Evolutionary conservation across 2,329 filamentous ascomycete genomes (phyloP), one percentile per base, ranked within the genome.

Genomic region (Exophiala sideris): DNA sequence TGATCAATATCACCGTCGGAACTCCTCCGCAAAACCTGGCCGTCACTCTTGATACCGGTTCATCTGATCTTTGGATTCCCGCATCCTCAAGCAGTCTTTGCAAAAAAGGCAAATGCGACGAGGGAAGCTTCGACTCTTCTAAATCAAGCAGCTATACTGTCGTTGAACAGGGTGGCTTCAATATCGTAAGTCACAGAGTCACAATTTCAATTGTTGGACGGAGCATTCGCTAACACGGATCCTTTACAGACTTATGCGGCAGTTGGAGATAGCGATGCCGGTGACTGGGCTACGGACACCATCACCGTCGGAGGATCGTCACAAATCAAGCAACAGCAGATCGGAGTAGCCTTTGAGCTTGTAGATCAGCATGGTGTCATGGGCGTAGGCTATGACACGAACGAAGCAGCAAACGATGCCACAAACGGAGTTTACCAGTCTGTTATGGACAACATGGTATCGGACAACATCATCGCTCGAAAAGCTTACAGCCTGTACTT

Each of bases 401-500:
- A 51, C 33, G 48, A 57, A 48, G 50, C 54, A 3, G 16, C 35
- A 14, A 57, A 57, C 36, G 47, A 50, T 18, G 35, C 36, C 18
- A 45, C 50, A 18, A 34, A 40, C 8, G 41, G 46, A 10, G 52
- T 52, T 10, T 62, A 62, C 48, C 48, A 41, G 33, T 44, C 46
- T 11, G 50, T 62, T 8, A 41, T 61, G 44, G 58, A 62, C 46
- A 54, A 57, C 20, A 51, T 62, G 52, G 45, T 53, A 32, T 47
- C 46, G 20, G n/a, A 57, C 10, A 54, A 54, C 14, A 50, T 57
- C 35, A 61, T 61, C 34, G 46, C 57, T 20, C 47, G 50, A 11
- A 54, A 53, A 35, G 60, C 58, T 33, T 63, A 59, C 53, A 57
- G 52, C 35, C 45, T 63, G 18, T 63, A 58, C 45, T 52, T 63